A percentile compares a stretch with the other conserved stretches of the same genome.
Evolutionary conservation across 176 grass and related monocot genomes (phyloP).

Genomic region (Areca catechu): DNA sequence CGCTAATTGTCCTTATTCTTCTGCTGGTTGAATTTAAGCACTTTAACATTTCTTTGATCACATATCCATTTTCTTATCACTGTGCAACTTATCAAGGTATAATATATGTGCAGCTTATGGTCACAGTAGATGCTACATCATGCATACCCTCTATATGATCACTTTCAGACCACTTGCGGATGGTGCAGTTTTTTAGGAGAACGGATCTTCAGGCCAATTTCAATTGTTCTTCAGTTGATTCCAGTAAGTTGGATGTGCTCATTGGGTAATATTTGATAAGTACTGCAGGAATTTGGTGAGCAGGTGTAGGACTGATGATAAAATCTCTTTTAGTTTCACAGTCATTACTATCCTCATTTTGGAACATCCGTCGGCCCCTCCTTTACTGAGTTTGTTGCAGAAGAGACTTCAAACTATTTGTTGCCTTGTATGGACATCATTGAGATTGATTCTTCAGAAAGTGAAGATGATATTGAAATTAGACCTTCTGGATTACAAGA

Average conservation of each 20-base stretch:
- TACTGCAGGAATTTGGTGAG: background rate
- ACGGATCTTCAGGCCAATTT: slow-evolving; percentile 3
- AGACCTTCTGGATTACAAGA: background rate
- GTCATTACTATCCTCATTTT: background rate
- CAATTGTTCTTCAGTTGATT: background rate
- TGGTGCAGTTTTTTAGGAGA: background rate
- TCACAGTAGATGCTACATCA: background rate
- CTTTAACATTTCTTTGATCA: too few relatives aligned
- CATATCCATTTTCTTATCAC: too few relatives aligned
- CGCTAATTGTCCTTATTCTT: too few relatives aligned
- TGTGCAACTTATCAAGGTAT: too few relatives aligned
- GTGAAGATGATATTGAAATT: slow-evolving; percentile 7
- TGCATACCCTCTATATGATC: too few relatives aligned
- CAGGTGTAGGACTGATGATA: background rate
- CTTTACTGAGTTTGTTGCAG: background rate
- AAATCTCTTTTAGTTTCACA: background rate
- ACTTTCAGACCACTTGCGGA: background rate
- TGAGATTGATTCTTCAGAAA: slow-evolving; percentile 15
- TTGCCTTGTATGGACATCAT: slow-evolving; percentile 13
- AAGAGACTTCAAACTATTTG: background rate
- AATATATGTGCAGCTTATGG: too few relatives aligned
- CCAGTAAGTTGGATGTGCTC: background rate
- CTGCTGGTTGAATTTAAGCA: too few relatives aligned
- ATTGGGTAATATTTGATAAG: background rate
- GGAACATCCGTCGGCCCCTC: background rate